Conservation (phyloP, 495 filamentous ascomycete genomes). For the Penicillium manginii region DNA sequence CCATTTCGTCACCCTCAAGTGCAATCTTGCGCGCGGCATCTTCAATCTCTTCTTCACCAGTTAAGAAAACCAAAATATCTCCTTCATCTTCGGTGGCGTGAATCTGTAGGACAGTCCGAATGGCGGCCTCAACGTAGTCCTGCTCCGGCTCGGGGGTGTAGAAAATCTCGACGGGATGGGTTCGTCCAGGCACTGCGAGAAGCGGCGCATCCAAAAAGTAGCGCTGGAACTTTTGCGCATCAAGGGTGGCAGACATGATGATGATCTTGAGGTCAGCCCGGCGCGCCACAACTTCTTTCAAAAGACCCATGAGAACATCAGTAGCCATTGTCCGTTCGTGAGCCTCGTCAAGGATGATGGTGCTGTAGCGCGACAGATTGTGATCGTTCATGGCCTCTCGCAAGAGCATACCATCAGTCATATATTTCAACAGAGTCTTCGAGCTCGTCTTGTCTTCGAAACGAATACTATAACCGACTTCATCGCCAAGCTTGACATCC, state of each 20-base stretch:
- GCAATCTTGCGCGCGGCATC: constrained; percentile 90
- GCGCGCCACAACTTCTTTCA: constrained; percentile 81
- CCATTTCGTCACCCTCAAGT: constrained; percentile 88
- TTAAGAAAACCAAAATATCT: constrained; percentile 94
- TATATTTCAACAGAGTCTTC: constrained; percentile 96
- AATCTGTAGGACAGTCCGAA: constrained; percentile 94
- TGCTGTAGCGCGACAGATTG: constrained; percentile 87
- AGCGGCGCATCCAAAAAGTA: constrained; percentile 96
- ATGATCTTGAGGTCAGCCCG: constrained; percentile 91
- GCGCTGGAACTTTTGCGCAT: constrained; percentile 97
- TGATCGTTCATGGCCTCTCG: constrained; percentile 98
- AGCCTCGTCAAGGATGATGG: constrained; percentile 97
- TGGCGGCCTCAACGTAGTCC: constrained; percentile 94
- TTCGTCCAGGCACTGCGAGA: constrained; percentile 92
- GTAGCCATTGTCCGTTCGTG: constrained; percentile 96
- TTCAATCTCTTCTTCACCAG: constrained; percentile 98
- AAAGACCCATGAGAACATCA: constrained; percentile 92
- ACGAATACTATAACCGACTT: constrained; percentile 98
- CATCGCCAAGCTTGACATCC: constrained; percentile 90
- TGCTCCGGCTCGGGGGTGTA: constrained; percentile 96
- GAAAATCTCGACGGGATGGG: constrained; percentile 96
- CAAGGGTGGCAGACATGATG: constrained; percentile 97
- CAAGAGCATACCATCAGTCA: constrained; percentile 99
- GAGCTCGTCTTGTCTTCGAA: constrained; percentile 94
- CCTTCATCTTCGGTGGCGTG: constrained; percentile 91